These are phyloP conservation scores for Protomyces inouyei DNA, from an alignment of 1,139 yeast species.

Conservation along the genomic window DNA sequence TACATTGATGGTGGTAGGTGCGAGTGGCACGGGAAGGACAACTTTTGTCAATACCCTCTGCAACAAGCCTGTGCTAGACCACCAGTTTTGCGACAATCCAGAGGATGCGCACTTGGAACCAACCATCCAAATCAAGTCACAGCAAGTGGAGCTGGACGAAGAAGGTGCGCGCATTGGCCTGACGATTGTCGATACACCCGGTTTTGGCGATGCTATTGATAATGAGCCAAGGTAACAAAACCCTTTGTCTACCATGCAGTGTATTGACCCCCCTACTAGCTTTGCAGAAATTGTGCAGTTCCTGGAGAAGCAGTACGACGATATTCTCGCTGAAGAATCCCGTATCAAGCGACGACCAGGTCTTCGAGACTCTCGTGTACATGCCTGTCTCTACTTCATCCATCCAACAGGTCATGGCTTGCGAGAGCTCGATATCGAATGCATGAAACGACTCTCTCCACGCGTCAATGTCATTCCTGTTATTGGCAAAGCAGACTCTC, in stretches of 20 bases:
- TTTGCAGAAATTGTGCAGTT: conserved; percentile 68
- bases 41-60: conserved; percentile 80
- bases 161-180: conserved; percentile 78
- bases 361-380: conserved; percentile 68
- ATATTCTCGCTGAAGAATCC: conserved; percentile 84
- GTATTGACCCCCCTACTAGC: conserved; percentile 36
- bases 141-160: conserved; percentile 31
- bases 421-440: conserved; percentile 66
- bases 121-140: conserved; percentile 48
- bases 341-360: conserved; percentile 80
- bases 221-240: conserved; percentile 43
- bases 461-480: conserved; percentile 87
- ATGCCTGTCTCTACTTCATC: conserved; percentile 64
- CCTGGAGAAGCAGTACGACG: conserved; percentile 85
- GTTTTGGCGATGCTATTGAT: conserved; percentile 88
- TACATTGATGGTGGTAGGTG: conserved; percentile 72
- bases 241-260: not conserved
- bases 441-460: conserved; percentile 70
- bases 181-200: conserved; percentile 85
- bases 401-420: conserved; percentile 73
- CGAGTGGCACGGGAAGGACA: conserved; percentile 74
- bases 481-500: conserved; percentile 78
- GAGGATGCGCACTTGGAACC: conserved; percentile 47
- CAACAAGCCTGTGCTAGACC: conserved; percentile 67
- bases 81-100: conserved; percentile 42